A percentile compares a stretch with the other conserved stretches of the same genome.
Evolutionary conservation across 371 early-diverging fungal genomes (phyloP).

Genomic region (Quaeritorhiza haematococci): DNA sequence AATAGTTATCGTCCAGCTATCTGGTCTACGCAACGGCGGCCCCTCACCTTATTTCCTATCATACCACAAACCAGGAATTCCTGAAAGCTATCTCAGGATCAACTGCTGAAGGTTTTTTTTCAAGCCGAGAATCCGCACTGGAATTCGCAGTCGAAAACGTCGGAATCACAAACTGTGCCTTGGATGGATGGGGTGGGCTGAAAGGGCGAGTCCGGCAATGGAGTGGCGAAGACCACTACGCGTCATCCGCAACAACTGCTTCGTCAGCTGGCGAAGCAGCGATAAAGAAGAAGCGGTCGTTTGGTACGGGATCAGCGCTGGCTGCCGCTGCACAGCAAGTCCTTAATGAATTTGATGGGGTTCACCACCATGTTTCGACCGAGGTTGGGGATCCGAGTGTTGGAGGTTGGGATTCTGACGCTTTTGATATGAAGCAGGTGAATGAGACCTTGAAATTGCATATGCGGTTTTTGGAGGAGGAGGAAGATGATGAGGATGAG

Average conservation of each 20-base stretch:
- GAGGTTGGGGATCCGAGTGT: not conserved
- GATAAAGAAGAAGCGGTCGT: not conserved
- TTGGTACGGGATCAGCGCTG: not conserved
- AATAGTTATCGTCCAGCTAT: too few species aligned
- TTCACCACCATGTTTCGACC: too few species aligned
- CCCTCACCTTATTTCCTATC: too few species aligned
- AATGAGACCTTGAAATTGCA: not conserved
- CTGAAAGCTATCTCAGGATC: too few species aligned
- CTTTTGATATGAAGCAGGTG: not conserved
- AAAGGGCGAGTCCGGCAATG: not conserved
- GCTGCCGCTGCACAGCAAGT: too few species aligned
- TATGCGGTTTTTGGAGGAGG: not conserved
- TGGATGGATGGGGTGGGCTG: not conserved
- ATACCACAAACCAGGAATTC: too few species aligned
- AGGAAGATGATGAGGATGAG: not conserved
- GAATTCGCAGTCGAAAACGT: not conserved
- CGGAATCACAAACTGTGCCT: not conserved
- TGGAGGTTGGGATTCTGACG: not conserved
- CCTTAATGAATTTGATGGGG: too few species aligned
- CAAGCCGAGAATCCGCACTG: not conserved
- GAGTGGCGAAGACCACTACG: too few species aligned
- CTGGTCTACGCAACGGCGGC: too few species aligned
- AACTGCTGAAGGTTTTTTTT: too few species aligned
- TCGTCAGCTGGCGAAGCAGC: not conserved
- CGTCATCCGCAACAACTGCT: too few species aligned